phyloP scores from a whole-genome alignment of 495 filamentous ascomycete genomes.

The Aspergillus ostianus region DNA sequence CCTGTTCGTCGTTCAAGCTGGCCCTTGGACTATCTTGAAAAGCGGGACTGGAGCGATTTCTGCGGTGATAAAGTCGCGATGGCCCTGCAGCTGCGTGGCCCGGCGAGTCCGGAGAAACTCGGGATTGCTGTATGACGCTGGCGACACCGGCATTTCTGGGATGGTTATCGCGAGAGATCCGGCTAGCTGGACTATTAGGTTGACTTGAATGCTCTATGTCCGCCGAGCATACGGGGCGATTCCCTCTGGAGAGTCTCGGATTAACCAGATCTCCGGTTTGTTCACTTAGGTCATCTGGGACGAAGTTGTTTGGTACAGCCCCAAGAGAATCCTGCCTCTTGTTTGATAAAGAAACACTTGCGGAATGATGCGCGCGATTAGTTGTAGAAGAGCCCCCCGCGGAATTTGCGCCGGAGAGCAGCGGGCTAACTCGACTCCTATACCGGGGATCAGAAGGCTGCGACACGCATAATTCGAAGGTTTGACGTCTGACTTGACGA shows the following conservation, averaged over 20 bases:
- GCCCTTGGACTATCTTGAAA: constrained; percentile 9
- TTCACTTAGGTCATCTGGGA: constrained; percentile 25
- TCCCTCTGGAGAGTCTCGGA: constrained; percentile 15
- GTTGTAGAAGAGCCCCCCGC: constrained; percentile 22
- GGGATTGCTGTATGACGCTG: constrained; percentile 12
- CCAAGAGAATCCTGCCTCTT: constrained; percentile 22
- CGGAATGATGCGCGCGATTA: constrained; percentile 24
- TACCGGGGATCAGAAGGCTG: constrained; percentile 8
- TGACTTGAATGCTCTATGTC: constrained; percentile 13
- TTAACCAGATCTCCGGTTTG: constrained; percentile 13
- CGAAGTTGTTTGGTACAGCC: constrained; percentile 21
- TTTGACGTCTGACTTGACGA: background rate
- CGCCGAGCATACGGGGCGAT: constrained; percentile 13
- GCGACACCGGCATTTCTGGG: constrained; percentile 10
- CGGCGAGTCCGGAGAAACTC: constrained; percentile 7
- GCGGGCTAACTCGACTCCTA: constrained; percentile 19
- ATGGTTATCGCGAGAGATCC: constrained; percentile 12
- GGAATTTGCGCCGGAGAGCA: constrained; percentile 22
- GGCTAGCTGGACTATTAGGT: constrained; percentile 11
- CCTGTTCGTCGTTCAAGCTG: background rate
- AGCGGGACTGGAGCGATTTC: constrained; percentile 12
- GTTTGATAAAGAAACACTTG: constrained; percentile 21
- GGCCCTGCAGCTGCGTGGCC: constrained; percentile 3
- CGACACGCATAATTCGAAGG: background rate
- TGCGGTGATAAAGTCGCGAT: constrained; percentile 8